Evolutionary conservation across 2,329 filamentous ascomycete genomes (phyloP).

Genomic region (Penicillium aurantiogriseum): DNA sequence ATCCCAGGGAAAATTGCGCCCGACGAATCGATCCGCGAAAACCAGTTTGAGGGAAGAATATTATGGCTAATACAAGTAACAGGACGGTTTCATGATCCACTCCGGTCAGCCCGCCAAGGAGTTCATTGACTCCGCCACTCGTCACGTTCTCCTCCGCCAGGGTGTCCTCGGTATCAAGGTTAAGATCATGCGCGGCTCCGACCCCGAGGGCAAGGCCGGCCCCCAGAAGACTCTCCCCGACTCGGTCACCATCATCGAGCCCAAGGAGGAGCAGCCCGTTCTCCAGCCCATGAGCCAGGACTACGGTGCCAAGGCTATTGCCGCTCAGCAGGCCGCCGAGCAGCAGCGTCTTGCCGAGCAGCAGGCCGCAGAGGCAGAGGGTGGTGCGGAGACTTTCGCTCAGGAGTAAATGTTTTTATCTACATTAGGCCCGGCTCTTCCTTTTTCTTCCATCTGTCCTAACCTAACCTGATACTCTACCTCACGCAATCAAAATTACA

Average conservation of each 20-base stretch:
- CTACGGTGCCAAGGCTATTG: constrained; percentile 89
- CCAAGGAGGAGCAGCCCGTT: constrained; percentile 97
- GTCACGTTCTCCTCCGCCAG: constrained; percentile 99
- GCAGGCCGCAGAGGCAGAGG: constrained; percentile 51
- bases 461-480: constrained; percentile 36
- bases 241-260: constrained; percentile 99
- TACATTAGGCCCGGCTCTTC: constrained; percentile 29
- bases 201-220: constrained; percentile 98
- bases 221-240: constrained; percentile 97
- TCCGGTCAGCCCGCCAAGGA: constrained; percentile 99
- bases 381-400: constrained; percentile 43
- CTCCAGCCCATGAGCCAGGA: constrained; percentile 96
- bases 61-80: constrained; percentile 14
- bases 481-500: constrained; percentile 41
- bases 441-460: constrained; percentile 32
- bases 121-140: constrained; percentile 98
- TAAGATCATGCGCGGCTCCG: constrained; percentile 99
- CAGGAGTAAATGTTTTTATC: constrained; percentile 46
- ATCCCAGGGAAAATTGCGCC: neutral
- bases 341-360: constrained; percentile 60
- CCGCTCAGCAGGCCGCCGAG: constrained; percentile 57
- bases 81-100: constrained; percentile 99
- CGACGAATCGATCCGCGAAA: neutral
- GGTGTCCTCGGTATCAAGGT: constrained; percentile 99
- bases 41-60: neutral